Evolutionary conservation across 2,329 filamentous ascomycete genomes (phyloP).

Genomic region (Rachicladosporium sp.): DNA sequence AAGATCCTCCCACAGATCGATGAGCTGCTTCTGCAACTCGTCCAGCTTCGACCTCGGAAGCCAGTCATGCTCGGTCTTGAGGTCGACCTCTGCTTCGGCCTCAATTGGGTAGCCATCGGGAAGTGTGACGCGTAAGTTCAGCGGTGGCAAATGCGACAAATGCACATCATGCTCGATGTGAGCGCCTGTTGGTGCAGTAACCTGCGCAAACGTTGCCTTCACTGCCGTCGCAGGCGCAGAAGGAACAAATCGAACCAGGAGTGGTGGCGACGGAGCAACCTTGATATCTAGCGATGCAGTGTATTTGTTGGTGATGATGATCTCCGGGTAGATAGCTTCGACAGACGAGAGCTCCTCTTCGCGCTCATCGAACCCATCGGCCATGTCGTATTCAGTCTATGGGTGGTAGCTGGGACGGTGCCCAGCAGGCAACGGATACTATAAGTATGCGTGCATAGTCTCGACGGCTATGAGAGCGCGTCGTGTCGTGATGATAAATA

Average conservation of each 20-base stretch:
- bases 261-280: constrained; percentile 41
- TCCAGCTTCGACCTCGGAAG: constrained; percentile 33
- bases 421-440: no score
- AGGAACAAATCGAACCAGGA: constrained; percentile 27
- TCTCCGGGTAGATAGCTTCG: constrained; percentile 50
- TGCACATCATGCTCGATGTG: constrained; percentile 29
- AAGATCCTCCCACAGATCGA: constrained; percentile 47
- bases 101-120: constrained; percentile 43
- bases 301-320: constrained; percentile 37
- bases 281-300: constrained; percentile 42
- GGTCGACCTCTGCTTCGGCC: constrained; percentile 36
- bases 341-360: constrained; percentile 47
- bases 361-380: constrained; percentile 41
- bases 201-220: constrained; percentile 3
- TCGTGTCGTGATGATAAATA: no score
- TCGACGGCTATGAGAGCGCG: no score
- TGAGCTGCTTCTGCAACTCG: constrained; percentile 35
- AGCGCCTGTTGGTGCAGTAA: background rate
- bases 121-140: constrained; percentile 41
- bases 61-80: constrained; percentile 42
- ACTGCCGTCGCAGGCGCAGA: constrained; percentile 4
- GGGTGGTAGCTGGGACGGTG: no score
- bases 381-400: constrained; percentile 14
- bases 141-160: constrained; percentile 44
- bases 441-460: no score